Base-by-base conservation (phyloP, 306 rosid genomes). In the Dalbergia oliveri region DNA sequence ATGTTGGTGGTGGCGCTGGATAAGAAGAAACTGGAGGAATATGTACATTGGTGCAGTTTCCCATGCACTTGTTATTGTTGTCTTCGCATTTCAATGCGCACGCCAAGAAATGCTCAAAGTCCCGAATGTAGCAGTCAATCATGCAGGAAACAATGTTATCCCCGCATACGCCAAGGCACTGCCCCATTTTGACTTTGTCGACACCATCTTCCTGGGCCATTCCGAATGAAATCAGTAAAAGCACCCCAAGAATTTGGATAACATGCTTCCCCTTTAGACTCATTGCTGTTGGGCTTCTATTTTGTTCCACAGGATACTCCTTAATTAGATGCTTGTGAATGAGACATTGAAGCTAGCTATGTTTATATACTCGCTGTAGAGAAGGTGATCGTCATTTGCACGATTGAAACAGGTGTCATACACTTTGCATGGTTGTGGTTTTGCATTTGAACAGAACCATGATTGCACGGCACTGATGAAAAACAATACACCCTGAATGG, bases 81-180 rank as follows among this genome's bases (percentile, higher is more conserved):
- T 41, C 51, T 44, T 10, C 75, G 10, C 75, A 80, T 5, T 63
- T 64, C 18, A 15, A 1, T 44, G 69, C 45, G 34, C 84, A 73
- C 0, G 16, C 11, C 37, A 65, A 26, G 41, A 80, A 73, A 66
- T 81, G 60, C 56, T 49, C 2, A 1, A 35, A 4, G 8, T 67
- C 21, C 45, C 5, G 8, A 49, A 0, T 11, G 49, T 19, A 15
- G 51, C 83, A 71, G 0, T 16, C 60, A 66, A 31, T 12, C 14
- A 66, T 41, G 39, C 54, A 56, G 35, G 70, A 56, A 57, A 81
- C 1, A 50, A 79, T 31, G 70, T 53, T 41, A 16, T 61, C 59
- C 44, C 72, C 83, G 49, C 73, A 71, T 61, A 62, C 13, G 15
- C 47, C 66, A 62, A 72, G 72, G 72, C 83, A 79, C 16, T 61